Conservation (phyloP, 495 filamentous ascomycete species). For the Penicillium angulare region DNA sequence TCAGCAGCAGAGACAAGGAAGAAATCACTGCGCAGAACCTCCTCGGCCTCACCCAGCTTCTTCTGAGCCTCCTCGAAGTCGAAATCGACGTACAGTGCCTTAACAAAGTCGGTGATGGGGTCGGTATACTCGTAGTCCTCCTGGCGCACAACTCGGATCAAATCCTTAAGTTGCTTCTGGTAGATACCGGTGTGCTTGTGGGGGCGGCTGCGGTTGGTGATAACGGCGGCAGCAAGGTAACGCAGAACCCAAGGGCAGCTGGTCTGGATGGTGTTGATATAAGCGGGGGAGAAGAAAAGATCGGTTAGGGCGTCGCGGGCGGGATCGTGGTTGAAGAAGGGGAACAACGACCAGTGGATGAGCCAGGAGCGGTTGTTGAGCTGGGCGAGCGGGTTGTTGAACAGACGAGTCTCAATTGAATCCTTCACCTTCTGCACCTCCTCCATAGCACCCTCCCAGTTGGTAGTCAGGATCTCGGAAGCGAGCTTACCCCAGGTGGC, state of each 20-base stretch:
- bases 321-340: conserved; percentile 95
- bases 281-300: conserved; percentile 91
- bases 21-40: conserved; percentile 90
- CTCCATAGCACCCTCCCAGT: conserved; percentile 95
- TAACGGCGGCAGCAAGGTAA: conserved; percentile 92
- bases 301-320: conserved; percentile 89
- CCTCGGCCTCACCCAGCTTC: conserved; percentile 85
- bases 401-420: conserved; percentile 83
- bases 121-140: conserved; percentile 97
- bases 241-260: conserved; percentile 95
- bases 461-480: conserved; percentile 85
- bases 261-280: conserved; percentile 99
- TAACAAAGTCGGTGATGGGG: conserved; percentile 92
- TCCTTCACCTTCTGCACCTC: conserved; percentile 94
- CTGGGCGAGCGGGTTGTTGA: conserved; percentile 93
- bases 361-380: conserved; percentile 94
- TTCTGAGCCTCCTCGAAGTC: conserved; percentile 98
- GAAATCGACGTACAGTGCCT: conserved; percentile 95
- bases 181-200: conserved; percentile 78
- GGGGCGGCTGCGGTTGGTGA: conserved; percentile 84
- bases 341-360: conserved; percentile 97
- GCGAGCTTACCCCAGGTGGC: conserved; percentile 97
- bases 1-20: conserved; percentile 86
- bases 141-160: conserved; percentile 90
- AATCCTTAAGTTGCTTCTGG: conserved; percentile 97